phyloP scores from a whole-genome alignment of 768 basidiomycete species.

The Multifurca ochricompacta region DNA sequence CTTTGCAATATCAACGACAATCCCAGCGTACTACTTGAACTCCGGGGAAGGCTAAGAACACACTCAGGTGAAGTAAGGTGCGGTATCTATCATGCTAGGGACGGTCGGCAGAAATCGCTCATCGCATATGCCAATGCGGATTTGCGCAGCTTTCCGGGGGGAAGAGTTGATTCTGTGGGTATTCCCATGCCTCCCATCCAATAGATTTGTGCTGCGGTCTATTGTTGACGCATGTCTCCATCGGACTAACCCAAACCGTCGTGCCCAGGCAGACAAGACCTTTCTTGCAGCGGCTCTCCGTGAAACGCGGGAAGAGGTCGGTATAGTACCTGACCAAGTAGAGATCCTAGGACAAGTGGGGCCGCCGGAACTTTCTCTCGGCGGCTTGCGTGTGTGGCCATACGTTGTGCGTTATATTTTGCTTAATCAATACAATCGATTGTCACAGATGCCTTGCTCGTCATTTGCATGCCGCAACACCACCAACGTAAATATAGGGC shows the following conservation, averaged over 20 bases:
- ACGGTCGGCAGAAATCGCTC: background rate
- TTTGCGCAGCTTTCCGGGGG: slow-evolving; percentile 18
- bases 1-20: slow-evolving; percentile 63
- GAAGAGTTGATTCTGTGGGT: slow-evolving; percentile 17
- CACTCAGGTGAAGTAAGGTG: slow-evolving; percentile 85
- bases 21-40: slow-evolving; percentile 65
- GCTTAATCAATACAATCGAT: background rate
- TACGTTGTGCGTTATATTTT: slow-evolving; percentile 51
- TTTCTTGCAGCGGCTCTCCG: slow-evolving; percentile 53
- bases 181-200: background rate
- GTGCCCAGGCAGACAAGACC: slow-evolving; percentile 41
- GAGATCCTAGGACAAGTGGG: slow-evolving; percentile 61
- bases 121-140: background rate
- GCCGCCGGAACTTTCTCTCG: slow-evolving; percentile 50
- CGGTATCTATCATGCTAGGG: slow-evolving; percentile 15
- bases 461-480: background rate
- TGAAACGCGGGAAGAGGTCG: slow-evolving; percentile 71
- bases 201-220: background rate
- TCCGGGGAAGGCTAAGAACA: slow-evolving; percentile 53
- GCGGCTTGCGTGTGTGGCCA: slow-evolving; percentile 64
- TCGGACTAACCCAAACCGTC: slow-evolving; percentile 12
- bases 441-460: slow-evolving; percentile 15
- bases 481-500: slow-evolving; percentile 21
- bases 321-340: slow-evolving; percentile 49
- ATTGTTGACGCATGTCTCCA: background rate